Percentiles rank a stretch among this genome's conserved stretches.
phyloP scores from a whole-genome alignment of 2,329 filamentous ascomycete genomes.

The Emydomyces testavorans region DNA sequence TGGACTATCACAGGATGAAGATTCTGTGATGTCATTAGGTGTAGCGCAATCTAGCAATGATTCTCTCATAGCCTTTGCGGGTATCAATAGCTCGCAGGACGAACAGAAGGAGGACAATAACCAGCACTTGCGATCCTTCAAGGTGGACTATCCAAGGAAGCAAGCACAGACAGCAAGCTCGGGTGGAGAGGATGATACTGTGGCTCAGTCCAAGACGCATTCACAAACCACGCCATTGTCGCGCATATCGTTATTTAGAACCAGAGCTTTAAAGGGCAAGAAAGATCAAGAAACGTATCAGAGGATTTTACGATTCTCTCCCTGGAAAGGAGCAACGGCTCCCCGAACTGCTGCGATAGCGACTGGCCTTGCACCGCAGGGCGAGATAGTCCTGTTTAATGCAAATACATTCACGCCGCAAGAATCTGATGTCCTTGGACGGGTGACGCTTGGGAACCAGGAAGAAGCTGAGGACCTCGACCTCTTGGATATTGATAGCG shows the following conservation, averaged over 20 bases:
- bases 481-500: conserved; percentile 26
- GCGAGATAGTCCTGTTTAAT: conserved; percentile 72
- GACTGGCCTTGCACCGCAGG: conserved; percentile 61
- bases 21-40: conserved; percentile 75
- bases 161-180: conserved; percentile 21
- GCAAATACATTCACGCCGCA: conserved; percentile 46
- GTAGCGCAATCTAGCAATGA: conserved; percentile 50
- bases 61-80: conserved; percentile 52
- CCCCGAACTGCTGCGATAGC: conserved; percentile 64
- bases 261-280: conserved; percentile 23
- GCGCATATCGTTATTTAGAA: conserved; percentile 42
- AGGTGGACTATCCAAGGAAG: conserved; percentile 42
- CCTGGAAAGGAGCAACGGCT: conserved; percentile 41
- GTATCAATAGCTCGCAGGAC: conserved; percentile 68
- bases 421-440: conserved; percentile 42
- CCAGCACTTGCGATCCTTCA: conserved; percentile 69
- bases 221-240: conserved; percentile 30
- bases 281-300: conserved; percentile 49
- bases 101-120: conserved; percentile 67
- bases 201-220: conserved; percentile 26
- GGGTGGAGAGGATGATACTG: conserved; percentile 16
- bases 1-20: conserved; percentile 70
- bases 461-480: conserved; percentile 43
- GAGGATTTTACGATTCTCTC: conserved; percentile 46
- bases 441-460: conserved; percentile 40